A percentile compares a stretch with the other conserved stretches of the same genome.
These are phyloP conservation scores for Fraxinus excelsior DNA, from an alignment of 257 asterid species.

Conservation along the genomic window DNA sequence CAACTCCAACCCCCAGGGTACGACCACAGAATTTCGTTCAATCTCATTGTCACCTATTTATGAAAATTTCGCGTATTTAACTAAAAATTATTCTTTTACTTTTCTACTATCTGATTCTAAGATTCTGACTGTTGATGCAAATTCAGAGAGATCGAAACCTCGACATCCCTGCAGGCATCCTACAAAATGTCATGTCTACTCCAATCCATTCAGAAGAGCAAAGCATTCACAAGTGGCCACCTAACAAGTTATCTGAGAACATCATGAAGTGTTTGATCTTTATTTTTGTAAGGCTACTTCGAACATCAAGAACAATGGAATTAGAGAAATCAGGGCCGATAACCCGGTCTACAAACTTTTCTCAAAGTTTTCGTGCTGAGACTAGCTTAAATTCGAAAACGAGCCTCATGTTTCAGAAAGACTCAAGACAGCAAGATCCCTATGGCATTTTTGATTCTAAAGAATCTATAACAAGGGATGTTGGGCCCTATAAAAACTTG, in stretches of 20 bases:
- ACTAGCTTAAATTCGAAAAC: constrained; percentile 40
- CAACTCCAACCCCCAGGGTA: constrained; percentile 64
- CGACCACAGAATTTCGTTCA: not conserved
- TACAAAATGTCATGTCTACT: constrained; percentile 35
- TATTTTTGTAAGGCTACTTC: constrained; percentile 67
- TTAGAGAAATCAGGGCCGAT: constrained; percentile 76
- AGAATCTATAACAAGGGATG: constrained; percentile 70
- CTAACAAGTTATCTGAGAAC: constrained; percentile 90
- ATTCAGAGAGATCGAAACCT: constrained; percentile 60
- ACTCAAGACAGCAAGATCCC: constrained; percentile 87
- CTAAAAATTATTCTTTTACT: too few relatives aligned
- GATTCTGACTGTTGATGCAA: not conserved
- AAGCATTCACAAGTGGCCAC: constrained; percentile 61
- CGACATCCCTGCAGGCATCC: constrained; percentile 36
- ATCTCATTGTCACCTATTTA: not conserved
- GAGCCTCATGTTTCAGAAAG: constrained; percentile 49
- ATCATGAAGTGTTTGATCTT: constrained; percentile 76
- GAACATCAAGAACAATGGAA: constrained; percentile 81
- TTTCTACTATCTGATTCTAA: not conserved
- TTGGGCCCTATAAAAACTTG: constrained; percentile 86
- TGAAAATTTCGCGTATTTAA: not conserved
- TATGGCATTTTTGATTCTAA: constrained; percentile 73
- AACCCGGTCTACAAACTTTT: constrained; percentile 62
- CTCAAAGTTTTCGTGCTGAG: constrained; percentile 76
- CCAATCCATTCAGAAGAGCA: constrained; percentile 68